These are phyloP conservation scores for Sporothrix sp. DNA, from an alignment of 2,329 filamentous ascomycete species.

Conservation along the genomic window DNA sequence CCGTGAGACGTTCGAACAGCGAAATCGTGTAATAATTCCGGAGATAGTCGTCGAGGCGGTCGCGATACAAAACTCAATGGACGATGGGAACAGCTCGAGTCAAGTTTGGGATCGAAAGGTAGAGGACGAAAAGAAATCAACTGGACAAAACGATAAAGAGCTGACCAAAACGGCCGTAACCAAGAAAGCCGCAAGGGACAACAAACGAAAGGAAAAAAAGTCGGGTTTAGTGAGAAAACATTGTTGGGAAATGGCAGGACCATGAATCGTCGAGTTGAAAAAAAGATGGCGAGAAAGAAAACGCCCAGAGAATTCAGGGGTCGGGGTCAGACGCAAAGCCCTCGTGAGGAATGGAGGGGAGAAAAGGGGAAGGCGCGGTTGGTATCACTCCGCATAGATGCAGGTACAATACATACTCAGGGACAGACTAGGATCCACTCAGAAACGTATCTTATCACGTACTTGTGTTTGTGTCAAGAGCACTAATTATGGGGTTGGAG, in stretches of 20 bases:
- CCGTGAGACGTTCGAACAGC: constrained; percentile 1
- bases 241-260: constrained; percentile 3
- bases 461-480: too few species aligned
- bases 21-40: background rate
- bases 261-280: background rate
- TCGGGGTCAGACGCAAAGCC: constrained; percentile 6
- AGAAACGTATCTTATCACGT: too few species aligned
- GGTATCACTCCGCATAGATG: too few species aligned
- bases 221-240: background rate
- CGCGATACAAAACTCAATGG: background rate
- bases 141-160: background rate
- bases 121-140: background rate
- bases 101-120: background rate
- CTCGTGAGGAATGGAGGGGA: constrained; percentile 8
- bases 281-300: background rate
- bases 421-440: background rate
- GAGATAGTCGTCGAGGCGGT: background rate
- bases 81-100: too few species aligned
- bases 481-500: too few species aligned
- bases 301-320: constrained; percentile 2
- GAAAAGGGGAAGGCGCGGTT: constrained; percentile 4
- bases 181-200: background rate
- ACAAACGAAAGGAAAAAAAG: background rate
- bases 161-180: too few species aligned
- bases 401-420: background rate